phyloP scores from a whole-genome alignment of 1,139 yeast species.

The Scheffersomyces cryptocercus region DNA sequence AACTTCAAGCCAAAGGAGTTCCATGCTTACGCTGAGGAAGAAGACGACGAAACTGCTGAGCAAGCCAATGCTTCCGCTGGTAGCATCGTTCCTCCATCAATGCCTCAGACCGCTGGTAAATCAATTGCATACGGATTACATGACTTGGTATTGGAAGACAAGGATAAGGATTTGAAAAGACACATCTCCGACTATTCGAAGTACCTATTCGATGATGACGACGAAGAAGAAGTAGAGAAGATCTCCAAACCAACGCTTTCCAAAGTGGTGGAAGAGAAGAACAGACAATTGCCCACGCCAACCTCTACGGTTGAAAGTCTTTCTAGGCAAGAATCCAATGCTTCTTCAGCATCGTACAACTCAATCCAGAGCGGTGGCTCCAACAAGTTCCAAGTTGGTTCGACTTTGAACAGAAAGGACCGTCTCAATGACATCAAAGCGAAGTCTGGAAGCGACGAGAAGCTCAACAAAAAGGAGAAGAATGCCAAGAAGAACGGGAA shows the following conservation, averaged over 20 bases:
- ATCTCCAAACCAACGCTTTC: constrained; percentile 4
- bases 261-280: constrained; percentile 5
- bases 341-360: constrained; percentile 31
- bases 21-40: constrained; percentile 12
- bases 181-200: constrained; percentile 39
- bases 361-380: constrained; percentile 43
- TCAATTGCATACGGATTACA: constrained; percentile 15
- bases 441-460: constrained; percentile 3
- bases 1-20: constrained; percentile 25
- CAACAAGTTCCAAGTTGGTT: constrained; percentile 34
- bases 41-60: constrained; percentile 4
- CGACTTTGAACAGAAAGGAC: constrained; percentile 19
- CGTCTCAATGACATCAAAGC: constrained; percentile 11
- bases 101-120: constrained; percentile 1
- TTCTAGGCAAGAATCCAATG: constrained; percentile 27
- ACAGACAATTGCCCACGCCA: constrained; percentile 19
- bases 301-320: constrained; percentile 15
- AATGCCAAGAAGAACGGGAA: constrained; percentile 6
- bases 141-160: constrained; percentile 13
- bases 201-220: constrained; percentile 31
- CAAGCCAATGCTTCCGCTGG: no score
- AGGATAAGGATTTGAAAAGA: constrained; percentile 13
- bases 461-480: constrained; percentile 2
- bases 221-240: constrained; percentile 13
- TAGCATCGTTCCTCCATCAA: no score